Evolutionary conservation across 2,329 filamentous ascomycete genomes (phyloP), one percentile per base, ranked within the genome.

Genomic region (Colletotrichum neosansevieriae): DNA sequence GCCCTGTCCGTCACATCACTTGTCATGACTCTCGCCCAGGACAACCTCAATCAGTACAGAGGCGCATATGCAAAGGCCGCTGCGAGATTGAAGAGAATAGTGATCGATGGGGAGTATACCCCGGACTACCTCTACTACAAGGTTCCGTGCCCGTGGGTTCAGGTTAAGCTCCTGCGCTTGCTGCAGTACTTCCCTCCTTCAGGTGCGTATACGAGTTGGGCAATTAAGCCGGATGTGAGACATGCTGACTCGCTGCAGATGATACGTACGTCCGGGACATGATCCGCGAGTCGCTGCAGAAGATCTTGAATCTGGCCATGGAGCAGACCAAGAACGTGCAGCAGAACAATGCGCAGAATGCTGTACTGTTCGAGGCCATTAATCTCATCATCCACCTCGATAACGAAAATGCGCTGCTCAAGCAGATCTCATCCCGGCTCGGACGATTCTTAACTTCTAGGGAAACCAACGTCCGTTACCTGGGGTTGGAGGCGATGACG

Each of bases 341-440:
- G 80, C 96, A 99, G 78, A 99, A 99, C 80, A 99, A 99, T 77
- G 96, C 96, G 0, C 96, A 98, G 76, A 99, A 99, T 76, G 96
- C 96, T 0, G 94, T 99, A 13, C 86, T 99, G 1, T 99, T 99
- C 76, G 96, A 99, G 83, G 97, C 96, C 24, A 99, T 99, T 79
- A 98, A 99, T 77, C 88, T 99, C 50, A 96, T 98, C 73, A 99
- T 99, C 72, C 96, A 99, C 77, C 88, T 99, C 24, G 96, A 98
- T 74, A 98, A 94, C 0, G 96, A 99, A 79, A 92, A 95, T 72
- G 92, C 91, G 21, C 84, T 99, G 60, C 98, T 99, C 94, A 91
- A 97, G 75, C 94, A 98, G 75, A 97, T 99, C 70, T 98, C 96
- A 3, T 87, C 91, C 6, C 90, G 94, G 44, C 84, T 99, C 5